Conservation (phyloP, 116 monocot genomes). For the Phalaenopsis hybrid region DNA sequence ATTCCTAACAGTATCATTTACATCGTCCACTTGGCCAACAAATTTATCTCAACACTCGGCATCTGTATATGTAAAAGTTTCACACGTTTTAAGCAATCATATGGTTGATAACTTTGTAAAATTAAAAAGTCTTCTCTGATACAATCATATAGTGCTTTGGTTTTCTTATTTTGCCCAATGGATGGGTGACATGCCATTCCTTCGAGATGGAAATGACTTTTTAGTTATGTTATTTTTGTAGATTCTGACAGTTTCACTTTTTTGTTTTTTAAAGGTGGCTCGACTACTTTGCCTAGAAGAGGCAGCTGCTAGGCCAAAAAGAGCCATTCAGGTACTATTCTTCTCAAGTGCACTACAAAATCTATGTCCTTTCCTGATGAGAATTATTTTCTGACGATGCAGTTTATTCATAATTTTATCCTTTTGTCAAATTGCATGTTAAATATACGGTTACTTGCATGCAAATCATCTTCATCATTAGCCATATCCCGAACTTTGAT, state of each 20-base stretch:
- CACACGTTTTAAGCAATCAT: too few relatives aligned
- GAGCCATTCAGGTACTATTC: conserved; percentile 77
- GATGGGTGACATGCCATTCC: too few relatives aligned
- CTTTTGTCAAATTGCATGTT: background rate
- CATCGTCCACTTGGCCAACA: too few relatives aligned
- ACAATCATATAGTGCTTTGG: too few relatives aligned
- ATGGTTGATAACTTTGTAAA: too few relatives aligned
- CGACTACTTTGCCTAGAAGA: conserved; percentile 58
- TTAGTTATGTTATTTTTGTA: background rate
- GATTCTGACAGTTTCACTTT: conserved; percentile 6
- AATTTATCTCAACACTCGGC: too few relatives aligned
- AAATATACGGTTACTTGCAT: background rate
- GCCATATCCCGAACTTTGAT: background rate
- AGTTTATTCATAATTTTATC: background rate
- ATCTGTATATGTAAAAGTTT: too few relatives aligned
- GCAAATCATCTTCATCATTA: background rate
- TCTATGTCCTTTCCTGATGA: background rate
- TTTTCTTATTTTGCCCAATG: too few relatives aligned
- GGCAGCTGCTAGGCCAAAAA: conserved; percentile 70
- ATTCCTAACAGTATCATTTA: background rate
- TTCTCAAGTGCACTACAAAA: background rate
- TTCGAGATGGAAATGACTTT: background rate
- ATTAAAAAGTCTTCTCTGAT: too few relatives aligned
- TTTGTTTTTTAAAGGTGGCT: conserved; percentile 56
- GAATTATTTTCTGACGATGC: background rate